Evolutionary conservation across 2,329 filamentous ascomycete species (phyloP), one percentile per base, ranked within the genome.

Genomic region (Aspergillus pseudotamarii): DNA sequence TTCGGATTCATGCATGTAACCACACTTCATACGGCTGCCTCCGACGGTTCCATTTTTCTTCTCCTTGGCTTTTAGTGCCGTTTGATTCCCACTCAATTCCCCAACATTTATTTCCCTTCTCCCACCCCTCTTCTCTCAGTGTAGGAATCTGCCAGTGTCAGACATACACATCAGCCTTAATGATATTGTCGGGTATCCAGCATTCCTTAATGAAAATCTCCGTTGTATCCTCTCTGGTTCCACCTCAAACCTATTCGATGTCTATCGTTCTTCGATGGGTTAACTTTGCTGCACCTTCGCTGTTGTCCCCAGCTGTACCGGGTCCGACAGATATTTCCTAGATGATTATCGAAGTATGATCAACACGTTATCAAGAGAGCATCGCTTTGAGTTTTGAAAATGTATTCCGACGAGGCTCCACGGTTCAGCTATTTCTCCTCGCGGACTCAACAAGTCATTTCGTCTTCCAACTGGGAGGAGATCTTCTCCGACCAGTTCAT

Each of bases 401-500:
- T 66, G 63, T 30, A 30, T 28, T 19, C 56, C 38, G 43, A 60
- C n/a, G 36, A 59, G 21, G 43, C 11, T 30, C 41, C 60, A 73
- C 88, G 94, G 1, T 97, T 96, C 83, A 95, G 93, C 69, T 97
- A 97, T 81, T 98, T 97, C 78, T 97, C 93, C 0, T 97, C 94
- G 0, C 91, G 93, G 58, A 90, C 92, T 78, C 93, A 97, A 72
- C 19, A 69, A 19, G 53, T 62, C 9, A 57, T 38, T 36, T 48
- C 59, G 2, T 67, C 70, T 2, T 60, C 69, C 0, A 65, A 60
- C 11, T 74, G 71, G 69, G 68, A 68, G 2, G 66, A 54, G 3
- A 59, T 72, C 12, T 68, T 72, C 23, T 61, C 65, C 3, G 19
- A 41, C 1, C 65, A 60, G 16, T 53, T 64, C 4, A 30, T 59